Base-by-base conservation (phyloP, 306 rosid species). In the Leucaena leucocephala region DNA sequence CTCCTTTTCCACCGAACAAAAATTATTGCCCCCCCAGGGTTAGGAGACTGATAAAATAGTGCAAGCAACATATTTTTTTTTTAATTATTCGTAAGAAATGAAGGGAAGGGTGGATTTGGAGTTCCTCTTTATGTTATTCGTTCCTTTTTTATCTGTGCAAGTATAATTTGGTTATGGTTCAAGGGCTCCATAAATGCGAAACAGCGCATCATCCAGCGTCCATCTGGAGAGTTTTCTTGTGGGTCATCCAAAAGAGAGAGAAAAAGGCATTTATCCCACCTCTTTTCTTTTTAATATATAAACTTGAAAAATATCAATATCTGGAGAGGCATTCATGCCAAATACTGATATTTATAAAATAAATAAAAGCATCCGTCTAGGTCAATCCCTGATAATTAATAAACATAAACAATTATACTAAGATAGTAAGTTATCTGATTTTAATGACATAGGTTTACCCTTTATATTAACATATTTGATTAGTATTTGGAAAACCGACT, bases 201-300 rank as follows among this genome's bases (percentile, higher is more conserved):
- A 84, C 89, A 85, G 75, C 83, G 82, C 90, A 90, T 85, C 84
- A 44, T 67, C 36, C 76, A 75, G 76, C 61, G 87, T 75, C 27
- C 21, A 78, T 64, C 50, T 69, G 76, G 85, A 65, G 54, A 75
- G 78, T 34, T 71, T 80, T 80, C 66, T 80, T 52, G 49, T 79
- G 86, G 85, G 84, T 75, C 83, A 76, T 82, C 78, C 22, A 17
- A 5, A 6, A 17, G 21, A 52, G 21, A 3, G 38, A 22, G 6
- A 48, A 1, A 50, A 50, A 50, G 16, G 12, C 52, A 12, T 6
- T 13, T 6, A 52, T 52, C 59, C 22, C 59, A 52, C 59, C 6
- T 17, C 6, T 17, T 45, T 3, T 12, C 2, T 45, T 45, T 10
- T 11, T 3, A 45, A 9, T 45, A 9, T 10, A 38, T 4, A 38